phyloP scores from a whole-genome alignment of 495 filamentous ascomycete genomes.

The Penicillium ochrochloron region DNA sequence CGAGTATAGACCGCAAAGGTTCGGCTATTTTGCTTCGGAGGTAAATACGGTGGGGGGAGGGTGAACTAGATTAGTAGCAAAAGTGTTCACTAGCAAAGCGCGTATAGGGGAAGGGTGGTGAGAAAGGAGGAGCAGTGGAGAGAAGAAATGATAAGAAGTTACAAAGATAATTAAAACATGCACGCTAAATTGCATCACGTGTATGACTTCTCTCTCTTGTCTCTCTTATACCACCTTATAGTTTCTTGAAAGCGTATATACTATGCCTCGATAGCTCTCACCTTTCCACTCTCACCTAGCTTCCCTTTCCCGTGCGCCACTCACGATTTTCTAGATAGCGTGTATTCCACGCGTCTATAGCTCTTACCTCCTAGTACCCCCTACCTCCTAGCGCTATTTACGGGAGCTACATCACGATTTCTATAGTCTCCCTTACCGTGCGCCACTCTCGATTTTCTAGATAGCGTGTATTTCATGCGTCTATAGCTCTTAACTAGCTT shows the following conservation, averaged over 20 bases:
- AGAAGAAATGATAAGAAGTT: neutral
- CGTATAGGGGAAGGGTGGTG: constrained; percentile 2
- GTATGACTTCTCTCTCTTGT: no score
- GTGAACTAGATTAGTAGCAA: constrained; percentile 5
- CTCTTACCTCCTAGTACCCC: no score
- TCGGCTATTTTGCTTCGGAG: constrained; percentile 7
- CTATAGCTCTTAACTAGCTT: neutral
- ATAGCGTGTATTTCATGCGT: neutral
- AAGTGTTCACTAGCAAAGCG: neutral
- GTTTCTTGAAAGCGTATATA: neutral
- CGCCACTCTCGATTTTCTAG: neutral
- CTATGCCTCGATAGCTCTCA: no score
- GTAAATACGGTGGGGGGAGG: neutral
- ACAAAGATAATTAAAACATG: neutral
- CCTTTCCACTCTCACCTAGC: neutral
- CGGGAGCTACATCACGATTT: no score
- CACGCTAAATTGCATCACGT: no score
- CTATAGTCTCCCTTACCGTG: no score
- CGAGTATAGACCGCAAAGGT: neutral
- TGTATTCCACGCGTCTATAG: neutral
- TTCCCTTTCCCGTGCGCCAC: neutral
- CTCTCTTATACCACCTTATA: no score
- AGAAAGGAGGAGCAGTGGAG: neutral
- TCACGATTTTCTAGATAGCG: neutral
- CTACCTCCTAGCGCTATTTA: no score